Base-by-base conservation (phyloP, 176 grass and related monocot species). In the Triticum dicoccoides region DNA sequence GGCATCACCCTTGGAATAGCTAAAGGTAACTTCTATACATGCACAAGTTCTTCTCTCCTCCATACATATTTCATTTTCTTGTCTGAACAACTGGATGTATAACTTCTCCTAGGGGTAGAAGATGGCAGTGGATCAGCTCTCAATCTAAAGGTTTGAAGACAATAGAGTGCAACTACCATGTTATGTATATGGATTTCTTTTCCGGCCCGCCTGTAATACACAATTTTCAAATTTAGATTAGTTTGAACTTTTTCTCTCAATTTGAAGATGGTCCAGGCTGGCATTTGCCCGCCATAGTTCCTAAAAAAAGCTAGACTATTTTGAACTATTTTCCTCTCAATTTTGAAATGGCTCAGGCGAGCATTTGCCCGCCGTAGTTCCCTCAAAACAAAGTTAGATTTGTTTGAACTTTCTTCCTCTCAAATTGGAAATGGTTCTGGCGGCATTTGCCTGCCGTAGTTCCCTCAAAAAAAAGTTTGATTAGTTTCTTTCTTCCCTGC, bases 1-100 rank as follows among this genome's bases (percentile, higher is more conserved):
- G 69, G 78, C 3, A 70, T 91, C 15, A 74, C 91, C 38, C 64
- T 77, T 34, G 38, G 74, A 86, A 83, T 94, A 6, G 85, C 72
- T 17, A 86, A 32, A 3, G 79, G 91, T 96, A 78, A 86, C 72
- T 24, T 49, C 5, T 0, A 21, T 59, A 42, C 8, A 6, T 18
- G 65, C 30, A 68, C 65, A 68, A 18, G 5, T 68, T 18, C 13
- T 68, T 68, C 14, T 68, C 65, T 18, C 6, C 17, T 5, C 65
- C 6, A 30, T 34, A 34, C 6, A 0, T 9, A 32, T 34, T 68
- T 34, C 6, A 33, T 42, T 52, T 42, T n/a, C 89, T 96, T 32
- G 3, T 39, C 23, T 44, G 9, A 87, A 47, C 0, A n/a, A 52
- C 14, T 34, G 0, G 71, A 14, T 77, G 4, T 38, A 24, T 38